A percentile compares a stretch with the other conserved stretches of the same genome.
Evolutionary conservation across 2,329 filamentous ascomycete species (phyloP).

Genomic region (Cytospora leucostoma): DNA sequence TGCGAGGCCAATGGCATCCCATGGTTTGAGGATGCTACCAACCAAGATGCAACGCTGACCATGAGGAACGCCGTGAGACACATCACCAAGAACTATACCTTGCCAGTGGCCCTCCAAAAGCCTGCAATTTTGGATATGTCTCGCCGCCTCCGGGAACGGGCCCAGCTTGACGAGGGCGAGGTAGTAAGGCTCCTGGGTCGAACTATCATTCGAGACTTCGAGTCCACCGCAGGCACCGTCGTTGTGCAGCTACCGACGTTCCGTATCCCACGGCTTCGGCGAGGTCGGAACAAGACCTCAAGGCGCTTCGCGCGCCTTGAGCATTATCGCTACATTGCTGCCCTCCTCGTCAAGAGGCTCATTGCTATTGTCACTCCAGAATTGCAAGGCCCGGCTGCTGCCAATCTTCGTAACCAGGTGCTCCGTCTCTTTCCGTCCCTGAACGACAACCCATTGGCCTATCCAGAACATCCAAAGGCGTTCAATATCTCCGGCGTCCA

Average conservation of each 20-base stretch:
- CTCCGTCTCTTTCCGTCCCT: constrained; percentile 53
- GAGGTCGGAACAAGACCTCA: constrained; percentile 28
- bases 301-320: constrained; percentile 37
- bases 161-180: constrained; percentile 48
- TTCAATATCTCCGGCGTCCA: constrained; percentile 52
- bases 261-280: constrained; percentile 27
- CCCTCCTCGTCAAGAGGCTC: constrained; percentile 49
- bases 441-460: constrained; percentile 23
- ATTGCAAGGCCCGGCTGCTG: constrained; percentile 43
- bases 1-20: constrained; percentile 66
- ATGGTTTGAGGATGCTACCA: constrained; percentile 88
- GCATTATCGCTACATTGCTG: constrained; percentile 47
- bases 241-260: constrained; percentile 48
- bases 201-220: constrained; percentile 50
- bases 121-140: constrained; percentile 64
- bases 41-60: constrained; percentile 75
- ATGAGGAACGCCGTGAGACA: constrained; percentile 78
- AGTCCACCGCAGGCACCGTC: constrained; percentile 51
- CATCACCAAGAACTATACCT: constrained; percentile 55
- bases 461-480: constrained; percentile 31
- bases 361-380: constrained; percentile 55
- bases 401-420: constrained; percentile 48
- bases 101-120: constrained; percentile 72
- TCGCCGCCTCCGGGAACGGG: constrained; percentile 49
- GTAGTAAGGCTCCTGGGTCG: constrained; percentile 57